Evolutionary conservation across 176 grass and related monocot species (phyloP), one percentile per base, ranked within the genome.

Genomic region (Areca catechu): DNA sequence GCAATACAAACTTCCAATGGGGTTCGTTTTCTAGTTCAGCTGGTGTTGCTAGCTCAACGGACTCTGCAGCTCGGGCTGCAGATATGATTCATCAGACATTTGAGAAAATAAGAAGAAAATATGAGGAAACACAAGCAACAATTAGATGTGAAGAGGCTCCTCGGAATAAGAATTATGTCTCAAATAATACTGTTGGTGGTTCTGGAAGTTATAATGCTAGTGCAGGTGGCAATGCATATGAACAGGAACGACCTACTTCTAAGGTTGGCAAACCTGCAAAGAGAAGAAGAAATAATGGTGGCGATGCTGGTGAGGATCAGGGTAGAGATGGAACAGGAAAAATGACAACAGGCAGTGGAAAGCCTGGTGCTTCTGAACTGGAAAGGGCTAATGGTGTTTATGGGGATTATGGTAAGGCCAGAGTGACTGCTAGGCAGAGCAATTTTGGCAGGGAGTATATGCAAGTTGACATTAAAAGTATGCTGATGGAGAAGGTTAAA

Each of bases 1-100:
- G 68, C 58, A 70, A 58, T 60, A 66, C 73, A 48, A 80, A 71
- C 66, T 89, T 81, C 20, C 80, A 83, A 49, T 89, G 77, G 76
- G 78, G 75, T 72, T 68, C 79, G 51, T 83, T 69, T 64, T 49
- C 72, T n/a, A 72, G 78, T 57, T 69, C 76, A 58, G 37, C 72
- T 3, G 66, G 74, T 53, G 15, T 66, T 64, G 49, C 67, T 54
- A 72, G 71, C 28, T 79, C 84, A 52, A 87, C 81, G 58, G 71
- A 70, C 2, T 6, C 23, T 19, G 25, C 57, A 37, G 15, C 24
- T 24, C 57, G 28, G 29, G 25, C 24, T 60, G 23, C 57, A 25
- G 29, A 60, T 60, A 17, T 30, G 15, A 15, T 34, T 28, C 57
- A 19, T 60, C 57, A 60, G 16, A 37, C 27, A 19, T 20, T 28